Evolutionary conservation across 352 stramenopile genomes (phyloP).

Genomic region (Phytophthora sojae): DNA sequence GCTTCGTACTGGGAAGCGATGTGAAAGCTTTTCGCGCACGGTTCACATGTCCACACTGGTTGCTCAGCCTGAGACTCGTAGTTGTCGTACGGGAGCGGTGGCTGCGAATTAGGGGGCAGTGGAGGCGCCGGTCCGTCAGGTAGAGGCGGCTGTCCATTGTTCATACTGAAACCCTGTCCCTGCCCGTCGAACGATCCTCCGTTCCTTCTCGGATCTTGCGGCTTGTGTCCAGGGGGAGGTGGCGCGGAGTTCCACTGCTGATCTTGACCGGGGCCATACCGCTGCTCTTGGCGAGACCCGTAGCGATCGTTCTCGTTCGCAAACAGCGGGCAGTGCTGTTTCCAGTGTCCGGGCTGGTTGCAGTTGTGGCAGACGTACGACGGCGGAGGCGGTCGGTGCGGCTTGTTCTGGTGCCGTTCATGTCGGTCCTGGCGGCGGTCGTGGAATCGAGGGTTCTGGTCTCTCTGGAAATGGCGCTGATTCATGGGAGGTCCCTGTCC

Average conservation of each 20-base stretch:
- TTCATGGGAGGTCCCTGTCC: slow-evolving; percentile 7
- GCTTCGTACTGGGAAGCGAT: slow-evolving; percentile 77
- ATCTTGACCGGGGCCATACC: slow-evolving; percentile 7
- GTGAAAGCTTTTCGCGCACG: slow-evolving; percentile 77
- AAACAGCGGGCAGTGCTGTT: slow-evolving; percentile 70
- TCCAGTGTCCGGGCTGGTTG: slow-evolving; percentile 80
- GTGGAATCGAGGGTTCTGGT: slow-evolving; percentile 37
- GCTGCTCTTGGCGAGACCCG: slow-evolving; percentile 17
- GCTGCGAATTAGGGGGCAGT: slow-evolving; percentile 4
- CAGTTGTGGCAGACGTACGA: slow-evolving; percentile 86
- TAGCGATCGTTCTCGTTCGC: slow-evolving; percentile 26
- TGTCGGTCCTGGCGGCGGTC: slow-evolving; percentile 34
- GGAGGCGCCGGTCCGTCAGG: slow-evolving; percentile 27
- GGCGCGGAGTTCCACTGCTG: slow-evolving; percentile 19
- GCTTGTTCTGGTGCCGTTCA: slow-evolving; percentile 31
- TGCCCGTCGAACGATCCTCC: slow-evolving; percentile 9
- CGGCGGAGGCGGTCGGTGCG: slow-evolving; percentile 49
- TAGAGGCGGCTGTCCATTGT: slow-evolving; percentile 24
- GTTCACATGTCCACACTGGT: slow-evolving; percentile 59
- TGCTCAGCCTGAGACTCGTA: slow-evolving; percentile 30
- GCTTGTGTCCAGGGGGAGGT: slow-evolving; percentile 14
- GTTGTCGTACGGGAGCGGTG: slow-evolving; percentile 13
- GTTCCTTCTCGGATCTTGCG: slow-evolving; percentile 33
- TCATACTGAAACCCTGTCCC: slow-evolving; percentile 4
- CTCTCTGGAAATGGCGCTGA: slow-evolving; percentile 29